These are phyloP conservation scores for Raphidocelis subcapitata DNA, from an alignment of 139 green algal species.

Conservation along the genomic window DNA sequence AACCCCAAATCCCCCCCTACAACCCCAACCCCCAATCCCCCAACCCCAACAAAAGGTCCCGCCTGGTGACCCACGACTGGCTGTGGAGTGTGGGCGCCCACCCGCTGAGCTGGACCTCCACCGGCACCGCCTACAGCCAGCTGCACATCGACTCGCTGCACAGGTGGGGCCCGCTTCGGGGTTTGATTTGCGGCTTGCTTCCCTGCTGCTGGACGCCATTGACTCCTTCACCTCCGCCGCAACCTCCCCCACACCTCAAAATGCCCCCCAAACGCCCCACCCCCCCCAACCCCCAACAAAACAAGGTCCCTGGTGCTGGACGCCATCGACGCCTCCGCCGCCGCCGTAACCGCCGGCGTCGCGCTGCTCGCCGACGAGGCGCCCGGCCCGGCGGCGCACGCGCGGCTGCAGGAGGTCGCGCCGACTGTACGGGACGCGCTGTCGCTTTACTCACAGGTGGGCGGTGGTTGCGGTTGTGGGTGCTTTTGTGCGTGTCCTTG, in stretches of 20 bases:
- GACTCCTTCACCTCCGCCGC: neutral
- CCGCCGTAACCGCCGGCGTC: slow-evolving; percentile 44
- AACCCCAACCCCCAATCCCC: slow-evolving; percentile 14
- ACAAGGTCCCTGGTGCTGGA: slow-evolving; percentile 50
- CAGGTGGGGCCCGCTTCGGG: neutral
- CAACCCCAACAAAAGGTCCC: no score
- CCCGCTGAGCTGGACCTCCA: slow-evolving; percentile 45
- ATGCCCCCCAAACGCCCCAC: neutral
- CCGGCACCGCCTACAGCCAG: slow-evolving; percentile 28
- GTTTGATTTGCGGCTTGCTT: neutral
- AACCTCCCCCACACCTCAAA: neutral
- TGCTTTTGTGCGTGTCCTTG: no score
- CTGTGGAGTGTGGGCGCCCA: slow-evolving; percentile 56
- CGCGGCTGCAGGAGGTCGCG: neutral
- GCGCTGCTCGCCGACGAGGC: slow-evolving; percentile 8
- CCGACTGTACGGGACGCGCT: neutral
- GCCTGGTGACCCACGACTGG: slow-evolving; percentile 56
- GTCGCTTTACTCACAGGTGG: neutral
- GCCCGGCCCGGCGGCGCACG: neutral
- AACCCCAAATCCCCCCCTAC: neutral
- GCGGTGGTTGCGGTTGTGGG: no score
- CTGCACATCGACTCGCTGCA: slow-evolving; percentile 45
- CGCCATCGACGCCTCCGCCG: slow-evolving; percentile 45
- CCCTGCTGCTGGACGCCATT: neutral
- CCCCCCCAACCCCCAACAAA: neutral